Conservation (phyloP, 1,284 basidiomycete genomes). For the Pseudozyma sp. region DNA sequence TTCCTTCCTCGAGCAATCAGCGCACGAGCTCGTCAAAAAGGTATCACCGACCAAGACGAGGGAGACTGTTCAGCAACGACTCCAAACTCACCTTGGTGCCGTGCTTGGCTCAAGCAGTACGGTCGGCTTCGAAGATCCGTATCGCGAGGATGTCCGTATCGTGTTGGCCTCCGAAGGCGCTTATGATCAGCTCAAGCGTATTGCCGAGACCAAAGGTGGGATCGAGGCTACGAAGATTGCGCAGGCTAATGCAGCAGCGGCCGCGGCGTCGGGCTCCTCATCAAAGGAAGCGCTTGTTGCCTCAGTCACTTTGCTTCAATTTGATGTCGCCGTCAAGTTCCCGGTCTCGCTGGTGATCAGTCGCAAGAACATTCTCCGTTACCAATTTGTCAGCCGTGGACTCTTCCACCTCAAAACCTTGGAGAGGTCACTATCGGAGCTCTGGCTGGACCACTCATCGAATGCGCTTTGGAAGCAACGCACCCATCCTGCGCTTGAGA, state of each 20-base stretch:
- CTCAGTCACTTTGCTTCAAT: conserved; percentile 60
- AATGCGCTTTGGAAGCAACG: conserved; percentile 51
- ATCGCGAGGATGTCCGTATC: conserved; percentile 65
- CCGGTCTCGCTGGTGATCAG: conserved; percentile 68
- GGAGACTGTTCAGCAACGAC: conserved; percentile 63
- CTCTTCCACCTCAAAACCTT: conserved; percentile 66
- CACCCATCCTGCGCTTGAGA: conserved; percentile 56
- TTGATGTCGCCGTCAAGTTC: conserved; percentile 67
- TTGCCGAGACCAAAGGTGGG: conserved; percentile 67
- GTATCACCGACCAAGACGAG: conserved; percentile 71
- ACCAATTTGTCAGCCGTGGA: conserved; percentile 65
- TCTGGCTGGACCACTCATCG: conserved; percentile 63
- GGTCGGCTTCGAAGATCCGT: conserved; percentile 66
- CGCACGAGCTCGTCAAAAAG: conserved; percentile 62
- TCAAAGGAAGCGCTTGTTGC: conserved; percentile 67
- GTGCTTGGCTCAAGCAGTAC: conserved; percentile 64
- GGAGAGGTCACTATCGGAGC: conserved; percentile 58
- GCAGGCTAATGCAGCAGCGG: conserved; percentile 45
- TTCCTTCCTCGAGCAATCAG: conserved; percentile 65
- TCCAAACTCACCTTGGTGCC: conserved; percentile 67
- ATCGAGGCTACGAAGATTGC: conserved; percentile 67
- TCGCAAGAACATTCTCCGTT: conserved; percentile 67
- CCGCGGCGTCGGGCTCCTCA: conserved; percentile 36
- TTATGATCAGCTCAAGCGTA: conserved; percentile 67
- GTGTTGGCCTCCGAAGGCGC: conserved; percentile 64